Percentiles rank a stretch among this genome's conserved stretches.
Evolutionary conservation across 2,329 filamentous ascomycete genomes (phyloP).

Genomic region (Paecilomyces niveus): DNA sequence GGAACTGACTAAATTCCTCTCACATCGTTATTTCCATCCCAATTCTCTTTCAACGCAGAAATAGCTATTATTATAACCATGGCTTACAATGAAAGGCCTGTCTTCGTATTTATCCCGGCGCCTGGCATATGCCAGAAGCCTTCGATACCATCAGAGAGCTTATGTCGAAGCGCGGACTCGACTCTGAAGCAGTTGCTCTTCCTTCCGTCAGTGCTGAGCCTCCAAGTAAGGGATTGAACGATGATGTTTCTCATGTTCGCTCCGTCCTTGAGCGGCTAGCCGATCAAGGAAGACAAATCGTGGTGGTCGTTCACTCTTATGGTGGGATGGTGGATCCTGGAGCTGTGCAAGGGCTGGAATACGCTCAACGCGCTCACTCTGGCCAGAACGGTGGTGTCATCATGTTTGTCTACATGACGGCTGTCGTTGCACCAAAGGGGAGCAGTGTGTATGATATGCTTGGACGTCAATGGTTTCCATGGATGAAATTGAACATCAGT

Average conservation of each 20-base stretch:
- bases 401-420: not conserved
- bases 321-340: not conserved
- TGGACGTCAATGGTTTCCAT: not conserved
- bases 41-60: not conserved
- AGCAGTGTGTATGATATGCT: not conserved
- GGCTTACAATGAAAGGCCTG: not conserved
- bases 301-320: not conserved
- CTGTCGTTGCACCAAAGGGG: not conserved
- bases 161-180: slow-evolving; percentile 22
- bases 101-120: slow-evolving; percentile 31
- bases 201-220: slow-evolving; percentile 14
- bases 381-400: not conserved
- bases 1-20: not conserved
- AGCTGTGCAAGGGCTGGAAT: not conserved
- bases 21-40: not conserved
- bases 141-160: slow-evolving; percentile 22
- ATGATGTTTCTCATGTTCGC: slow-evolving; percentile 27
- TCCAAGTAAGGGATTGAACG: slow-evolving; percentile 22
- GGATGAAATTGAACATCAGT: not conserved
- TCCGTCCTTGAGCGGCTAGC: slow-evolving; percentile 15
- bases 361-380: not conserved
- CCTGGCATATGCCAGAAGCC: slow-evolving; percentile 29
- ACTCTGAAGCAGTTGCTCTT: slow-evolving; percentile 19
- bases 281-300: not conserved
- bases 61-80: not conserved